These are phyloP conservation scores for Lithohypha guttulata DNA, from an alignment of 2,329 filamentous ascomycete genomes.

Conservation along the genomic window DNA sequence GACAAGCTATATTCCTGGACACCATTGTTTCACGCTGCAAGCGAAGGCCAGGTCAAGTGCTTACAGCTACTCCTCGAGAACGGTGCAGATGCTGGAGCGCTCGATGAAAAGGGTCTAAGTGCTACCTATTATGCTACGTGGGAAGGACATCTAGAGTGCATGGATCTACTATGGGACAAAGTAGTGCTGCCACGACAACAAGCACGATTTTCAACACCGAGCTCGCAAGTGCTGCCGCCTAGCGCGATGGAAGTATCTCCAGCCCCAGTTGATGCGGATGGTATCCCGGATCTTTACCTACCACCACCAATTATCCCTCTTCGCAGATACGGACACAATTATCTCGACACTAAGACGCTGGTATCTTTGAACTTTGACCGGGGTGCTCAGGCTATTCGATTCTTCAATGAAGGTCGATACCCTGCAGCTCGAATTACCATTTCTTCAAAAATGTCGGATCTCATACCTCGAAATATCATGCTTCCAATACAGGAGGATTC, in stretches of 20 bases:
- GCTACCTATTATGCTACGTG: slow-evolving; percentile 98
- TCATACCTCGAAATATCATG: slow-evolving; percentile 92
- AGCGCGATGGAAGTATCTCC: slow-evolving; percentile 19
- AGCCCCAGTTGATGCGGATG: slow-evolving; percentile 46
- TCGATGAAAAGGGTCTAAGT: slow-evolving; percentile 85
- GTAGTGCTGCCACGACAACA: slow-evolving; percentile 16
- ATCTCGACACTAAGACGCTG: slow-evolving; percentile 94
- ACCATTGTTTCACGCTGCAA: slow-evolving; percentile 87
- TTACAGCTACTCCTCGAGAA: slow-evolving; percentile 70
- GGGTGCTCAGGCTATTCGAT: slow-evolving; percentile 67
- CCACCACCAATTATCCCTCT: slow-evolving; percentile 94
- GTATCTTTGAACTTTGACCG: slow-evolving; percentile 85
- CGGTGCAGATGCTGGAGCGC: slow-evolving; percentile 64
- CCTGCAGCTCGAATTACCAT: slow-evolving; percentile 90
- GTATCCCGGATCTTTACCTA: slow-evolving; percentile 81
- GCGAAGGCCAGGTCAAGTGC: slow-evolving; percentile 86
- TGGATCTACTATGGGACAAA: slow-evolving; percentile 59
- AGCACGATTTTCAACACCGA: neutral
- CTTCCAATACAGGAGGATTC: slow-evolving; percentile 94
- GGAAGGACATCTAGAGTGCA: slow-evolving; percentile 93
- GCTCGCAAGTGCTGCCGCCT: slow-evolving; percentile 11
- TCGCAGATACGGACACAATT: slow-evolving; percentile 92
- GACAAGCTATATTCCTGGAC: slow-evolving; percentile 98
- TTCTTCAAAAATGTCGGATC: slow-evolving; percentile 87
- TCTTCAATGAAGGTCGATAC: slow-evolving; percentile 95